Evolutionary conservation across 495 filamentous ascomycete genomes (phyloP).

Genomic region (Aspergillus kassunensis): DNA sequence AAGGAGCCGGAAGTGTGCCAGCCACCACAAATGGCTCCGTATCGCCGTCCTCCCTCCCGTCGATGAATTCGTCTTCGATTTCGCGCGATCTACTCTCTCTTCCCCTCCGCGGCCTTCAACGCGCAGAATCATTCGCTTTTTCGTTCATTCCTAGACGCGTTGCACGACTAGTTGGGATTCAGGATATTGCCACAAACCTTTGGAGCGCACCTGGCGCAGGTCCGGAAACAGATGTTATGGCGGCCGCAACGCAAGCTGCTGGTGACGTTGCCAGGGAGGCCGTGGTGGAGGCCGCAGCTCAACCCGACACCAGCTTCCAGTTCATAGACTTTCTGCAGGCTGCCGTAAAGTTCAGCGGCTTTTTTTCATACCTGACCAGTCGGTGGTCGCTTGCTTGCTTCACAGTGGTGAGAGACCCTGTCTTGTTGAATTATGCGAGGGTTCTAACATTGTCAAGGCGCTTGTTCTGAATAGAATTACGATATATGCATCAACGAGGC

Average conservation of each 20-base stretch:
- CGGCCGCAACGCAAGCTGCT: constrained; percentile 29
- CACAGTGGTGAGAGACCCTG: constrained; percentile 52
- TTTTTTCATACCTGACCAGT: constrained; percentile 89
- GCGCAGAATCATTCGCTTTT: constrained; percentile 36
- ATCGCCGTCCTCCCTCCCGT: constrained; percentile 8
- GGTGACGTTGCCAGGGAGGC: constrained; percentile 27
- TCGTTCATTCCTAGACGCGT: constrained; percentile 36
- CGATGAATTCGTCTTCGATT: constrained; percentile 28
- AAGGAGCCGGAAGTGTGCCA: constrained; percentile 1
- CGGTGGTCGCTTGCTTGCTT: constrained; percentile 90
- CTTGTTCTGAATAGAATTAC: constrained; percentile 87
- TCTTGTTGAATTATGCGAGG: neutral
- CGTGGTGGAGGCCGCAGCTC: constrained; percentile 25
- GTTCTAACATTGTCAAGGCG: constrained; percentile 46
- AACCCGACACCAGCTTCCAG: constrained; percentile 27
- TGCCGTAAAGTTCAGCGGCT: constrained; percentile 66
- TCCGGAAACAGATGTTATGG: constrained; percentile 23
- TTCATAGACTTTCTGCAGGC: constrained; percentile 36
- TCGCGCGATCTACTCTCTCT: constrained; percentile 31
- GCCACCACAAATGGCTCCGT: constrained; percentile 9
- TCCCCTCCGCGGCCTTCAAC: constrained; percentile 37
- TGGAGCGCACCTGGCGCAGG: constrained; percentile 25
- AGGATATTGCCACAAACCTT: constrained; percentile 21
- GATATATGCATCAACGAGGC: constrained; percentile 84
- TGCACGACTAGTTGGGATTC: constrained; percentile 28